Conservation (phyloP, 2,329 filamentous ascomycete genomes). For the Fragosphaeria purpurea region DNA sequence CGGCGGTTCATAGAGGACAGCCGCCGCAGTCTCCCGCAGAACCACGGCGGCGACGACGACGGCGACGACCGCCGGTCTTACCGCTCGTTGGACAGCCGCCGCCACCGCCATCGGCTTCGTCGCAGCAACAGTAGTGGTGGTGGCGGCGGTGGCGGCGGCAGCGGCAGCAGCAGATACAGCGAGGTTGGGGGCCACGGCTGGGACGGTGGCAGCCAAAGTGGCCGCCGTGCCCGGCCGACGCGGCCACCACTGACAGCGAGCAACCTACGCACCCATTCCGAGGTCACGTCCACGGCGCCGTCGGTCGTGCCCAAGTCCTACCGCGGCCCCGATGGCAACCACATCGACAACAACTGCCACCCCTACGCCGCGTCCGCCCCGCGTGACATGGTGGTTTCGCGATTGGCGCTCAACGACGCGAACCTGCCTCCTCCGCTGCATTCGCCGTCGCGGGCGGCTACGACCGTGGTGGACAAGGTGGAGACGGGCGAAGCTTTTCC, state of each 20-base stretch:
- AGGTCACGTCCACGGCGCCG: conserved; percentile 39
- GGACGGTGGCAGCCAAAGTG: conserved; percentile 21
- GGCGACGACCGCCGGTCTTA: conserved; percentile 16
- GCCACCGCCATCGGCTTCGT: conserved; percentile 28
- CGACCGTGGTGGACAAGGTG: too few species aligned
- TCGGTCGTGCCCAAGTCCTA: conserved; percentile 30
- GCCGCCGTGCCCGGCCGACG: conserved; percentile 9
- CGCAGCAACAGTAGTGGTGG: conserved; percentile 25
- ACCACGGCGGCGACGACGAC: conserved; percentile 14
- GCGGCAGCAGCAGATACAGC: neutral
- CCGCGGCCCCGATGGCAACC: conserved; percentile 8
- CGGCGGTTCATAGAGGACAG: conserved; percentile 18
- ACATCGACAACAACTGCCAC: conserved; percentile 21
- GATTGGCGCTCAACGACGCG: conserved; percentile 19
- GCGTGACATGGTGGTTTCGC: conserved; percentile 33
- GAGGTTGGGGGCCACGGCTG: conserved; percentile 17
- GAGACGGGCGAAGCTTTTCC: too few species aligned
- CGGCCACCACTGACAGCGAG: conserved; percentile 37
- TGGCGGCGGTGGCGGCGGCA: conserved; percentile 18
- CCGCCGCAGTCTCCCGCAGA: conserved; percentile 14
- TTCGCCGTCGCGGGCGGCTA: neutral
- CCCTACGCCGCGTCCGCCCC: conserved; percentile 35
- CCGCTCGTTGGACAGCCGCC: conserved; percentile 27
- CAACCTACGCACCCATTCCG: conserved; percentile 44
- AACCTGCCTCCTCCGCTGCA: neutral